These are phyloP conservation scores for Saturnispora mendoncae DNA, from an alignment of 805 yeast species.

Conservation along the genomic window DNA sequence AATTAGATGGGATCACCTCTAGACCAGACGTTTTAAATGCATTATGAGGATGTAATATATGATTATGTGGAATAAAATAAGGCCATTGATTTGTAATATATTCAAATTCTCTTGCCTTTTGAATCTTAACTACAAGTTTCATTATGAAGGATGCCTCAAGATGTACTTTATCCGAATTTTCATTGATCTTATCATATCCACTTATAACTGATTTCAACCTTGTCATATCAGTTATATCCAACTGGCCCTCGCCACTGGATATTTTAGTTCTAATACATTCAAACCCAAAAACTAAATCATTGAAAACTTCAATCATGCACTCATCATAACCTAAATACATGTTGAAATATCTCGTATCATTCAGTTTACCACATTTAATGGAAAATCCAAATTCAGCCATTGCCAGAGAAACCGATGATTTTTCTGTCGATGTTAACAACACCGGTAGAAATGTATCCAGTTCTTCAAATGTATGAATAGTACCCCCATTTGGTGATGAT, in stretches of 20 bases:
- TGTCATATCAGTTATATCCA: neutral
- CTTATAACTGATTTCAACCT: conserved; percentile 1
- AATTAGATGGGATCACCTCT: conserved; percentile 2
- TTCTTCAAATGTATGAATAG: conserved; percentile 43
- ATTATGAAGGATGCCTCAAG: conserved; percentile 15
- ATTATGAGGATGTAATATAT: conserved; percentile 25
- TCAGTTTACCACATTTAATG: conserved; percentile 20
- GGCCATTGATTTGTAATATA: conserved; percentile 26
- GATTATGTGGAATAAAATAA: conserved; percentile 22
- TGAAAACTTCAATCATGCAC: conserved; percentile 26
- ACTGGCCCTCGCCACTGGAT: neutral
- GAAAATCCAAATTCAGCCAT: conserved; percentile 24
- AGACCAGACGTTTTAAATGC: neutral
- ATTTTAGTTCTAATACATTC: conserved; percentile 21
- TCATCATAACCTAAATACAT: conserved; percentile 31
- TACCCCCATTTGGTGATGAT: conserved; percentile 52
- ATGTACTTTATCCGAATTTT: conserved; percentile 2
- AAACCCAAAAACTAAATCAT: conserved; percentile 24
- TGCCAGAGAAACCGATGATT: conserved; percentile 15
- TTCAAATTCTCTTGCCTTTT: conserved; percentile 24
- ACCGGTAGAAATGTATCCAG: conserved; percentile 31
- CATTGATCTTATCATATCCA: neutral
- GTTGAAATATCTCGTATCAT: conserved; percentile 18
- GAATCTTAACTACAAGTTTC: conserved; percentile 14
- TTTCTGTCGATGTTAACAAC: conserved; percentile 19